Percentiles rank a stretch among this genome's conserved stretches.
These are phyloP conservation scores for Syncephalastrum racemosum DNA, from an alignment of 371 early-diverging fungal genomes.

Conservation along the genomic window DNA sequence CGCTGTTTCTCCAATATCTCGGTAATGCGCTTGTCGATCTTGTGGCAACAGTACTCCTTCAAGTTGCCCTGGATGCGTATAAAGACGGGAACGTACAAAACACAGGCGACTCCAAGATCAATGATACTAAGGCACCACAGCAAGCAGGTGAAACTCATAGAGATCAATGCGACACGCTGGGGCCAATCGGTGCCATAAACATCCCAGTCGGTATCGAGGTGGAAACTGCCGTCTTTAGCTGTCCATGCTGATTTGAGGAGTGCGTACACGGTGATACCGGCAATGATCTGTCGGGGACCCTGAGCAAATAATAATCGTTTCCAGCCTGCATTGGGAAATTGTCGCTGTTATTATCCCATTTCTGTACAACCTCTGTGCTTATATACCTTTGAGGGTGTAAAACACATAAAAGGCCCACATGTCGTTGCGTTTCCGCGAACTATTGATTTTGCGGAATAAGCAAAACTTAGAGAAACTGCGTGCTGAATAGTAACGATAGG, in stretches of 20 bases:
- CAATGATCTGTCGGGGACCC: slow-evolving; percentile 79
- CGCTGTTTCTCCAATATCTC: slow-evolving; percentile 39
- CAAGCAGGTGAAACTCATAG: slow-evolving; percentile 67
- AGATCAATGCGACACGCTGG: slow-evolving; percentile 33
- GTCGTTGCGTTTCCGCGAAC: slow-evolving; percentile 65
- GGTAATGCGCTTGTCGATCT: slow-evolving; percentile 78
- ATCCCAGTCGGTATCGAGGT: slow-evolving; percentile 26
- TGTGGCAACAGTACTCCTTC: slow-evolving; percentile 91
- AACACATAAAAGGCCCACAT: slow-evolving; percentile 84
- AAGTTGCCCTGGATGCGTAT: slow-evolving; percentile 84
- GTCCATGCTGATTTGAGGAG: slow-evolving; percentile 36
- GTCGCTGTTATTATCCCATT: background rate
- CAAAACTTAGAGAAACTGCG: slow-evolving; percentile 75
- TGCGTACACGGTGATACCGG: slow-evolving; percentile 37
- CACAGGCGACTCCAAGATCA: slow-evolving; percentile 56
- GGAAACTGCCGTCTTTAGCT: slow-evolving; percentile 20
- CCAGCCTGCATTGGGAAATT: slow-evolving; percentile 59
- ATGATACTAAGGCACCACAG: slow-evolving; percentile 64
- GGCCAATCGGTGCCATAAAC: slow-evolving; percentile 37
- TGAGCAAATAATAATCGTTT: slow-evolving; percentile 85
- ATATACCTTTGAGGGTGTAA: slow-evolving; percentile 76
- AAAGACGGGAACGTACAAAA: slow-evolving; percentile 82
- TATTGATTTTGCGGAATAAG: slow-evolving; percentile 74
- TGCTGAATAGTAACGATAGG: slow-evolving; percentile 65
- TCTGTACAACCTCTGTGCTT: background rate